Conservation (phyloP, 768 basidiomycete species). For the Rhizopogon roseolus region DNA sequence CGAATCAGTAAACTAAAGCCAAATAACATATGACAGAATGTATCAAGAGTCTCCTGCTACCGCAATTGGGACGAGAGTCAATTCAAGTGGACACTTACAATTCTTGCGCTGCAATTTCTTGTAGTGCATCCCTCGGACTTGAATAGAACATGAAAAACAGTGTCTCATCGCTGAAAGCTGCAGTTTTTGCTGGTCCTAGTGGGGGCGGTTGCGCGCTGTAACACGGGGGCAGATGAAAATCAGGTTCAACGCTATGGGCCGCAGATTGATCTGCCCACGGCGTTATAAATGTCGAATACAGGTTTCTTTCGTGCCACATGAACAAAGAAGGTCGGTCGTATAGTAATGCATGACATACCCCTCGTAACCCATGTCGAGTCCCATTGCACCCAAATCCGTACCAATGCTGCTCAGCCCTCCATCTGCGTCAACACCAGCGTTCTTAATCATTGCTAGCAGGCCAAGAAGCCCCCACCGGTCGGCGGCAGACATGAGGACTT, state of each 20-base stretch:
- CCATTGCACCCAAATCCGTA: slow-evolving; percentile 88
- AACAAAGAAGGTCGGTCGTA: slow-evolving; percentile 14
- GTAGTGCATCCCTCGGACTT: slow-evolving; percentile 84
- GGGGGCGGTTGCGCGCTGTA: slow-evolving; percentile 90
- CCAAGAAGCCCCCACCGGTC: slow-evolving; percentile 93
- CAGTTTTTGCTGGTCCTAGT: slow-evolving; percentile 74
- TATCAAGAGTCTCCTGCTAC: not conserved
- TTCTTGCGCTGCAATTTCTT: slow-evolving; percentile 94
- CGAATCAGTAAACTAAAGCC: not conserved
- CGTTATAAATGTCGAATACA: slow-evolving; percentile 92
- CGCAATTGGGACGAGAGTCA: slow-evolving; percentile 3
- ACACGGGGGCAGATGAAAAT: slow-evolving; percentile 86
- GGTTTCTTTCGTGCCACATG: slow-evolving; percentile 46
- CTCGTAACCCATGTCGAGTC: slow-evolving; percentile 79
- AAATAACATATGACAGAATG: not conserved
- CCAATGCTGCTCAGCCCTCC: slow-evolving; percentile 80
- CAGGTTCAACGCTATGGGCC: slow-evolving; percentile 83
- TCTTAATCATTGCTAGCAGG: slow-evolving; percentile 83
- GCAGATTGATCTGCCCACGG: slow-evolving; percentile 93
- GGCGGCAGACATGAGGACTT: slow-evolving; percentile 87
- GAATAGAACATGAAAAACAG: slow-evolving; percentile 99
- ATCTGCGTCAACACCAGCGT: slow-evolving; percentile 69
- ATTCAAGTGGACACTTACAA: slow-evolving; percentile 54
- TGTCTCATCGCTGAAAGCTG: slow-evolving; percentile 91
- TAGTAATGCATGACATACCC: slow-evolving; percentile 54